Base-by-base conservation (phyloP, 2,329 filamentous ascomycete genomes). In the Magnaporthiopsis incrustans region DNA sequence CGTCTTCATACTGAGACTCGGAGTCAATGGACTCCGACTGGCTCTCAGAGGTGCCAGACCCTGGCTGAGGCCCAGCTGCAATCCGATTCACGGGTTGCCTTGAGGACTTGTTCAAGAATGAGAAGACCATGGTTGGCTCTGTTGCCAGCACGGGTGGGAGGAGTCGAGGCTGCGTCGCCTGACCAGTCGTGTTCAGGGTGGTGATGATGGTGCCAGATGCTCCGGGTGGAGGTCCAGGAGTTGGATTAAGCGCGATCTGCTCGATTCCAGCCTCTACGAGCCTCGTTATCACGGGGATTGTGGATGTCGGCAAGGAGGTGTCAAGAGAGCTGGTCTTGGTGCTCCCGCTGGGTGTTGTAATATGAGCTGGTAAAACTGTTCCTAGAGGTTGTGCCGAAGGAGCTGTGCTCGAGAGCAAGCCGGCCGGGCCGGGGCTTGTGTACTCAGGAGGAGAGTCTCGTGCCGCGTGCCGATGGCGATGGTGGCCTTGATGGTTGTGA, bases 161-260 rank as follows among this genome's bases (percentile, higher is more conserved):
- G 8, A 53, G 18, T 7, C 18, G 44, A 11, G n/a, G 44, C 44
- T 33, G 25, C 22, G 61, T 62, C 18, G 61, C 61, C 11, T 62
- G 61, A 8, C 61, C 61, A 1, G 61, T 62, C 2, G 61, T 62
- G 27, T 62, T 62, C 6, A 62, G 27, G 22, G 22, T 27, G 14
- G 61, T 62, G 53, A 57, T 32, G 22, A 62, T 27, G 26, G 61
- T 62, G 18, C 61, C 61, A 22, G 14, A 33, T 5, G 61, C 56
- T 26, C 57, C 61, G 38, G 30, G 61, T 7, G 61, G 61, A 30
- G 61, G 61, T 5, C 61, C 61, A 57, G 44, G 30, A n/a, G 38
- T 25, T 11, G 25, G 22, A 8, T 44, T 57, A 6, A 62, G 27
- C n/a, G n/a, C 25, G 8, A 62, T 62, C 61, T 62, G 61, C 25